Conservation (phyloP, 2,329 filamentous ascomycete genomes). For the Colletotrichum sansevieriae region DNA sequence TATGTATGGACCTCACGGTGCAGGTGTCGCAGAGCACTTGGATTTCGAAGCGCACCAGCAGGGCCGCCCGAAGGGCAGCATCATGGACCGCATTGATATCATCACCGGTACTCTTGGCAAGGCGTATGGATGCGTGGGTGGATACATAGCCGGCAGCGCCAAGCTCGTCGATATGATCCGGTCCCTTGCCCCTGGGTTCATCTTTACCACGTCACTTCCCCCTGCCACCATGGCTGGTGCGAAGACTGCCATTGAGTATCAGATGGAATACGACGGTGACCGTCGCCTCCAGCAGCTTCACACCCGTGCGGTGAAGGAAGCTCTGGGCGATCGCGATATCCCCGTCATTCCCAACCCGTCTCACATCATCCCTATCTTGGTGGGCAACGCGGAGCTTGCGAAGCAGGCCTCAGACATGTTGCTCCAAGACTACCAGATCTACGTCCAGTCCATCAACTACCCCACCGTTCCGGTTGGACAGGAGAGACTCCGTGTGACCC, state of each 20-base stretch:
- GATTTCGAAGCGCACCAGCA: slow-evolving; percentile 89
- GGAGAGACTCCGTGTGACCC: slow-evolving; percentile 94
- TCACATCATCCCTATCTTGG: slow-evolving; percentile 93
- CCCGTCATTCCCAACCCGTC: slow-evolving; percentile 98
- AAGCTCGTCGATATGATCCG: slow-evolving; percentile 93
- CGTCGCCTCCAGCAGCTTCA: slow-evolving; percentile 94
- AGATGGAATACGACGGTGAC: slow-evolving; percentile 86
- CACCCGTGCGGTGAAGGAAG: slow-evolving; percentile 92
- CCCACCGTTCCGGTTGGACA: slow-evolving; percentile 98
- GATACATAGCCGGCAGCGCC: slow-evolving; percentile 92
- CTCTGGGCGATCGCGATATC: slow-evolving; percentile 83
- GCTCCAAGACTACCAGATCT: slow-evolving; percentile 90
- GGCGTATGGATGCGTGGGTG: slow-evolving; percentile 96
- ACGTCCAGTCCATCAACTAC: slow-evolving; percentile 99
- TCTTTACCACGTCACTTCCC: slow-evolving; percentile 97
- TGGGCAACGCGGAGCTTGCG: slow-evolving; percentile 93
- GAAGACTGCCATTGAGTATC: slow-evolving; percentile 91
- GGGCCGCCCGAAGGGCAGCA: slow-evolving; percentile 81
- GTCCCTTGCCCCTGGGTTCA: slow-evolving; percentile 95
- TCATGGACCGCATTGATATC: slow-evolving; percentile 97
- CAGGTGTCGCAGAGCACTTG: slow-evolving; percentile 96
- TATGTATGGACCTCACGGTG: slow-evolving; percentile 97
- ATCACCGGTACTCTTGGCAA: slow-evolving; percentile 98
- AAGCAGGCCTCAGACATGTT: slow-evolving; percentile 94
- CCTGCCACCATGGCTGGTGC: slow-evolving; percentile 98